phyloP scores from a whole-genome alignment of 306 rosid species.

The Citrullus amarus region DNA sequence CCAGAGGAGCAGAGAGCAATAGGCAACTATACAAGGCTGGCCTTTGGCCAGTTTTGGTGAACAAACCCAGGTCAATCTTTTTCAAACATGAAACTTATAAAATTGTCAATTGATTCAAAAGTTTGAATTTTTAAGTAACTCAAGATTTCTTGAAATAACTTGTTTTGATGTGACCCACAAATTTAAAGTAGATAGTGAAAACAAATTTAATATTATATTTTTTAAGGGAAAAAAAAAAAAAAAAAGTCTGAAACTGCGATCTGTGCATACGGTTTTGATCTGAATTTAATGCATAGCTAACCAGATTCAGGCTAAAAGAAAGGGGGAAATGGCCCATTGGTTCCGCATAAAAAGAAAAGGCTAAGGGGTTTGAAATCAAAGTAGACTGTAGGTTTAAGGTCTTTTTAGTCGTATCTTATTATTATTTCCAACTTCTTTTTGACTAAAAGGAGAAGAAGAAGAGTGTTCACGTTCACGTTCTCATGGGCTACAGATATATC shows the following conservation, averaged over 20 bases:
- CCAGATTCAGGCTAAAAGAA: background rate
- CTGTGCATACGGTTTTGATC: background rate
- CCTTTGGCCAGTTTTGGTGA: background rate
- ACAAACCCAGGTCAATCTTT: background rate
- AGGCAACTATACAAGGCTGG: background rate
- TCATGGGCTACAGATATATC: background rate
- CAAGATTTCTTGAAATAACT: too few relatives aligned
- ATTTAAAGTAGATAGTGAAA: too few relatives aligned
- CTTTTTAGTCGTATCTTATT: background rate
- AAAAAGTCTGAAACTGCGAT: background rate
- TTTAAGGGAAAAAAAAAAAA: too few relatives aligned
- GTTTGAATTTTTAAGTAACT: too few relatives aligned
- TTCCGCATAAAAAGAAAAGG: background rate
- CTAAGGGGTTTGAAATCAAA: background rate
- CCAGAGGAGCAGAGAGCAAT: background rate
- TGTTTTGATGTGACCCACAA: too few relatives aligned
- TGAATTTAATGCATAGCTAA: background rate
- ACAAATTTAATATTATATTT: too few relatives aligned
- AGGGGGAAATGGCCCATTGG: background rate
- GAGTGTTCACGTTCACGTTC: background rate
- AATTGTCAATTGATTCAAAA: too few relatives aligned
- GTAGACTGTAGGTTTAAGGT: background rate
- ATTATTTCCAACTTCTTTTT: background rate
- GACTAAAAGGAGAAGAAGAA: background rate
- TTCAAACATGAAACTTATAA: background rate